Conservation (phyloP, 345 rosid species). For the Eucalyptus tenuipes region DNA sequence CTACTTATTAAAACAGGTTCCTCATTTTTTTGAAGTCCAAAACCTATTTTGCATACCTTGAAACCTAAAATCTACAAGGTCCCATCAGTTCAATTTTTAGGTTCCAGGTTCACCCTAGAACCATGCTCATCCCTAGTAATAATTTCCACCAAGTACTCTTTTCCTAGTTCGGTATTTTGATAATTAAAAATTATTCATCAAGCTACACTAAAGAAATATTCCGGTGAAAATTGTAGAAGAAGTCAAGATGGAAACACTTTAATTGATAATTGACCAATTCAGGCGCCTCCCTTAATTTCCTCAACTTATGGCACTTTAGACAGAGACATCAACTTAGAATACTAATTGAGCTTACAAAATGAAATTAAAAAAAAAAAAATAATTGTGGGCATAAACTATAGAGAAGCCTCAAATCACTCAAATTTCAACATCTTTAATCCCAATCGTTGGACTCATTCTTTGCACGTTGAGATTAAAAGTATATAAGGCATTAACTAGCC, state of each 20-base stretch:
- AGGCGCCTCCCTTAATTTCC: background rate
- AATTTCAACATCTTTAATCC: background rate
- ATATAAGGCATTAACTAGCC: background rate
- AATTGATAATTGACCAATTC: background rate
- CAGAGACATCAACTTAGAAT: background rate
- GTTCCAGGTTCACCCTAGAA: no score
- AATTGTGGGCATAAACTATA: background rate
- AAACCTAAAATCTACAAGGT: no score
- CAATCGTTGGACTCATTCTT: background rate
- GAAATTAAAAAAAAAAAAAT: background rate
- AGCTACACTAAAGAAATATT: background rate
- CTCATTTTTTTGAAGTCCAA: no score
- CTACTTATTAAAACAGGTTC: accelerated
- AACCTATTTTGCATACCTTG: no score
- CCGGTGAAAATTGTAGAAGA: background rate
- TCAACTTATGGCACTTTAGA: background rate
- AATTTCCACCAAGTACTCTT: background rate
- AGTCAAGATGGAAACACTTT: background rate
- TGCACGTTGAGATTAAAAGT: background rate
- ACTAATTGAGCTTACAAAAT: background rate
- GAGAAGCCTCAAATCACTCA: background rate
- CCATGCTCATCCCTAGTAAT: no score
- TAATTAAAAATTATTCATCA: background rate
- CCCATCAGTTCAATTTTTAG: accelerated
- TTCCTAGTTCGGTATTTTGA: background rate